phyloP scores from a whole-genome alignment of 208 protist genomes.

The Crithidia brevicula region DNA sequence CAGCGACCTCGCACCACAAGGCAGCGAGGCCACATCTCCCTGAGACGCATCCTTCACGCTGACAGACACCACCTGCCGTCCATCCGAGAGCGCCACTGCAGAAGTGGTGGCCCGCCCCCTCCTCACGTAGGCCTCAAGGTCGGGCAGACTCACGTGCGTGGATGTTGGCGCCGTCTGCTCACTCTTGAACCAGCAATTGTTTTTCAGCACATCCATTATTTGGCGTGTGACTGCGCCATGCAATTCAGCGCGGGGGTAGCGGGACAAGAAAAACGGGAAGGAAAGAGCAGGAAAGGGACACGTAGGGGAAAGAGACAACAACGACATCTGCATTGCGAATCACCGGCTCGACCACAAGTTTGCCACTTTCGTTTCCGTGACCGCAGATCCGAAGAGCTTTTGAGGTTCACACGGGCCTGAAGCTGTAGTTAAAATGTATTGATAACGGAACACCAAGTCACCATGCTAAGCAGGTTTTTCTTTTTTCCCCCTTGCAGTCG shows the following conservation, averaged over 20 bases:
- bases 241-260: too few species aligned
- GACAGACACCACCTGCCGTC: constrained; percentile 53
- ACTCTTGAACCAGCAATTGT: constrained; percentile 35
- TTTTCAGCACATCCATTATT: constrained; percentile 42
- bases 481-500: too few species aligned
- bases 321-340: too few species aligned
- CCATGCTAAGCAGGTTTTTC: too few species aligned
- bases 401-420: too few species aligned
- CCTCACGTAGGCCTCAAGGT: constrained; percentile 31
- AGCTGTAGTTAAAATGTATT: too few species aligned
- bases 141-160: constrained; percentile 24
- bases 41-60: constrained; percentile 72
- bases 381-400: too few species aligned
- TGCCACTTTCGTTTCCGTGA: too few species aligned
- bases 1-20: constrained; percentile 78
- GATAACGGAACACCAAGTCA: too few species aligned
- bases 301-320: too few species aligned
- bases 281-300: constrained; percentile 4
- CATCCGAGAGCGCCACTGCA: constrained; percentile 25
- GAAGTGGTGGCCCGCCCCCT: constrained; percentile 36
- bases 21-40: constrained; percentile 64
- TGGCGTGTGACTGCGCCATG: too few species aligned
- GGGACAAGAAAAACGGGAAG: background rate
- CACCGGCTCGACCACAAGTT: too few species aligned
- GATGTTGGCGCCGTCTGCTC: constrained; percentile 20